Percentiles rank a stretch among this genome's conserved stretches.
phyloP scores from a whole-genome alignment of 768 basidiomycete species.

The Rhizopogon salebrosus region DNA sequence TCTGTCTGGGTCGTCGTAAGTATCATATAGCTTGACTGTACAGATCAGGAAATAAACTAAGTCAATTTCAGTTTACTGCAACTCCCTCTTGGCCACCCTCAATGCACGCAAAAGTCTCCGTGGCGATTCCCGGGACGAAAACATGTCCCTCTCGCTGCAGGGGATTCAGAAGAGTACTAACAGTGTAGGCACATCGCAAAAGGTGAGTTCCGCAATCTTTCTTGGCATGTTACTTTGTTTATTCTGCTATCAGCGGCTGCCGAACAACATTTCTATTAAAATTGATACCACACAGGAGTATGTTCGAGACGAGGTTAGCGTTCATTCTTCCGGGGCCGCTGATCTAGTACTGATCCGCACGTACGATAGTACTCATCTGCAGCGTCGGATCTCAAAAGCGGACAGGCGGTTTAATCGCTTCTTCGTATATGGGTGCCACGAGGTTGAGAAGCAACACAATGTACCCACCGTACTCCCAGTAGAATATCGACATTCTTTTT shows the following conservation, averaged over 20 bases:
- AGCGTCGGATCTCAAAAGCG: not conserved
- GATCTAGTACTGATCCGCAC: conserved; percentile 1
- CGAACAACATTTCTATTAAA: conserved; percentile 57
- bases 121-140: conserved; percentile 2
- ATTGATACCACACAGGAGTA: conserved; percentile 58
- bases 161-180: conserved; percentile 18
- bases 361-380: not conserved
- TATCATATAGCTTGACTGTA: not conserved
- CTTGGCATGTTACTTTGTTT: not conserved
- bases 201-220: conserved; percentile 1
- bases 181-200: conserved; percentile 8
- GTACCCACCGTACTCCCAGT: not conserved
- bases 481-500: conserved; percentile 5
- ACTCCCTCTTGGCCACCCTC: conserved; percentile 55
- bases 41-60: not conserved
- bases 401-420: not conserved
- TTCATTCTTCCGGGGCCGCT: not conserved
- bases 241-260: conserved; percentile 12
- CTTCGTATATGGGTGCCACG: not conserved
- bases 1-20: conserved; percentile 54
- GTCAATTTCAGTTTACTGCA: conserved; percentile 44
- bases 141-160: conserved; percentile 19
- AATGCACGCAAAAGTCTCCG: conserved; percentile 50
- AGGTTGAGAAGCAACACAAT: not conserved
- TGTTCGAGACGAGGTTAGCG: conserved; percentile 33